These are phyloP conservation scores for Xylaria arbuscula DNA, from an alignment of 2,329 filamentous ascomycete genomes.

Conservation along the genomic window DNA sequence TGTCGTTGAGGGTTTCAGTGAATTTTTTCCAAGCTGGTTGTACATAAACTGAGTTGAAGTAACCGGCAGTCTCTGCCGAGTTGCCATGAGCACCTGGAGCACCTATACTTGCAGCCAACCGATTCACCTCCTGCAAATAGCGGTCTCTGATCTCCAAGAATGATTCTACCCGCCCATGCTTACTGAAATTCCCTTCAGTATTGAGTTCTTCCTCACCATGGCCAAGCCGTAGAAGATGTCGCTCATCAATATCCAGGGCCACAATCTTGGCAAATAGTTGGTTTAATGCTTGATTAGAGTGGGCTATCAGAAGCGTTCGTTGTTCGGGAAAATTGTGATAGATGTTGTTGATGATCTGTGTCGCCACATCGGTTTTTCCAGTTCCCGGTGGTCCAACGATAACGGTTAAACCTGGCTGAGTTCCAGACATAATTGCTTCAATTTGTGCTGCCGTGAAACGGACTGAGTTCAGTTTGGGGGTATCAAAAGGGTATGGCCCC, in stretches of 20 bases:
- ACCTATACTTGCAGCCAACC: slow-evolving; percentile 83
- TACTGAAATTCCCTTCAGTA: slow-evolving; percentile 88
- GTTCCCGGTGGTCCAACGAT: slow-evolving; percentile 96
- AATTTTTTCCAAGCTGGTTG: slow-evolving; percentile 90
- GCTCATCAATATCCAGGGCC: slow-evolving; percentile 93
- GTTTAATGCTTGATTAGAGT: slow-evolving; percentile 97
- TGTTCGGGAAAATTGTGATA: slow-evolving; percentile 98
- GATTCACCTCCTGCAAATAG: slow-evolving; percentile 85
- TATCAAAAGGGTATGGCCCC: slow-evolving; percentile 88
- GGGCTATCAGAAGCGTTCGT: slow-evolving; percentile 89
- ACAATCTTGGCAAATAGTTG: slow-evolving; percentile 98
- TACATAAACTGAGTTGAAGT: slow-evolving; percentile 94
- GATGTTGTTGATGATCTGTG: slow-evolving; percentile 98
- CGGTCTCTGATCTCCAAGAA: slow-evolving; percentile 88
- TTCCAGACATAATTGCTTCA: slow-evolving; percentile 92
- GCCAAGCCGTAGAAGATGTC: slow-evolving; percentile 89
- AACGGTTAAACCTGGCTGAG: slow-evolving; percentile 91
- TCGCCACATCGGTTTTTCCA: slow-evolving; percentile 98
- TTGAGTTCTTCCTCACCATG: slow-evolving; percentile 96
- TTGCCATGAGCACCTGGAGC: slow-evolving; percentile 95
- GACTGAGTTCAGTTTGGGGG: slow-evolving; percentile 81
- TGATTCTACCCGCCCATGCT: slow-evolving; percentile 92
- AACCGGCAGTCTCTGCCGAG: slow-evolving; percentile 95
- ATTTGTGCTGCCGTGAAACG: slow-evolving; percentile 93
- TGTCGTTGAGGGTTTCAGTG: slow-evolving; percentile 70